Base-by-base conservation (phyloP, 164 flowering plant species). In the Tetrastigma voinierianum region DNA sequence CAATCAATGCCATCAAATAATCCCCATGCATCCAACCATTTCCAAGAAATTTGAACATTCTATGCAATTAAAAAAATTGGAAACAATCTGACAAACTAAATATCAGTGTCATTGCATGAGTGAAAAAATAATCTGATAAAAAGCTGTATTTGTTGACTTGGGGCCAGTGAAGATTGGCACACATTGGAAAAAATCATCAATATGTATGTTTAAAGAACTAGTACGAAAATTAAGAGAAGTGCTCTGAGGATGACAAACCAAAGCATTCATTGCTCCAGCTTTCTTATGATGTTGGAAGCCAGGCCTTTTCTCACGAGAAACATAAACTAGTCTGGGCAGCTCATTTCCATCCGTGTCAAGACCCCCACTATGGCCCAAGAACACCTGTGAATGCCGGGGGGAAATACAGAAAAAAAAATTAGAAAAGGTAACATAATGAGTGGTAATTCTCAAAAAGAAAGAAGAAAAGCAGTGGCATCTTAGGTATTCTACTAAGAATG, bases 231-330 rank as follows among this genome's bases (percentile, higher is more conserved):
- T 47, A 14, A 20, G 18, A 20, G 2, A 57, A 23, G n/a, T 20
- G 57, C 61, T 14, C 5, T 43, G 11, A 56, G 10, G 14, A 51
- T 15, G 43, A 81, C 89, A 25, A 67, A 95, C 99, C 98, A 95
- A 77, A 51, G 99, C 99, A 86, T 95, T 95, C 99, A 95, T 95
- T 6, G 99, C 99, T 64, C 99, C 99, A 15, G 99, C 99, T 79
- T 95, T 95, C 83, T 95, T 95, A 78, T 95, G 99, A 76, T 95
- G 99, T 67, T 92, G 97, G 69, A 95, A 95, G 46, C 99, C 97
- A 25, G 99, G 99, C 23, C 97, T 83, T 77, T 95, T 95, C 77
- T 95, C 99, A 78, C 99, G 94, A 70, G 99, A 95, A 74, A 95
- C 98, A 86, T 95, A 95, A 59, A 95, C 96, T 78, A 95, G 91